Percentiles rank a stretch among this genome's conserved stretches.
Conservation (phyloP, 768 basidiomycete species). For the Auriscalpium vulgare region DNA sequence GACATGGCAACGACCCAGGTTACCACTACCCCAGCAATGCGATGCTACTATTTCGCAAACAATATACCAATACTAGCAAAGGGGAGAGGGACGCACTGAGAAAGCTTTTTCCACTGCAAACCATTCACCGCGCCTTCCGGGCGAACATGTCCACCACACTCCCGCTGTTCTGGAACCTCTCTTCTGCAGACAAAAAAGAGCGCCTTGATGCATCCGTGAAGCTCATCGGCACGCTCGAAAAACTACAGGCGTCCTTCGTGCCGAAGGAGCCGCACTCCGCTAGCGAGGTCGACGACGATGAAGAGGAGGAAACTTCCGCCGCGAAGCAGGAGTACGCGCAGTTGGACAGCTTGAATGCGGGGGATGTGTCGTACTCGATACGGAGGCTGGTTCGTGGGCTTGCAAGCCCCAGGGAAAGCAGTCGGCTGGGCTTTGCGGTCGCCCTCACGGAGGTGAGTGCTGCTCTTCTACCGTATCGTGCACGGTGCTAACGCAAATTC, state of each 20-base stretch:
- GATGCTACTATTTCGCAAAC: neutral
- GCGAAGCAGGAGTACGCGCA: conserved; percentile 35
- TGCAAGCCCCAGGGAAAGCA: conserved; percentile 88
- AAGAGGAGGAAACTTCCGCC: conserved; percentile 36
- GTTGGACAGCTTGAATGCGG: conserved; percentile 67
- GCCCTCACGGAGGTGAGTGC: conserved; percentile 82
- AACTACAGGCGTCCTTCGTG: conserved; percentile 67
- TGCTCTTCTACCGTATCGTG: neutral
- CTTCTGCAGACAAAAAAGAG: conserved; percentile 70
- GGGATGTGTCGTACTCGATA: conserved; percentile 90
- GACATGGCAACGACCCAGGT: conserved; percentile 59
- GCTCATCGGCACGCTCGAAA: conserved; percentile 72
- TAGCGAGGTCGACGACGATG: conserved; percentile 15
- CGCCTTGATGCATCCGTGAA: conserved; percentile 82
- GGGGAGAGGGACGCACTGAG: too few species aligned
- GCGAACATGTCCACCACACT: conserved; percentile 72
- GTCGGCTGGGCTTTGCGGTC: conserved; percentile 90
- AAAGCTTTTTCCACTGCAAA: neutral
- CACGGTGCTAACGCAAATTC: conserved; percentile 1
- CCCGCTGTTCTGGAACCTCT: conserved; percentile 90
- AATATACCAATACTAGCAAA: neutral
- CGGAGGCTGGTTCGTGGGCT: conserved; percentile 81
- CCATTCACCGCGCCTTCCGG: neutral
- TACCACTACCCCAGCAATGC: conserved; percentile 47
- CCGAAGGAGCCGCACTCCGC: conserved; percentile 37